These are phyloP conservation scores for Trichaptum fuscoviolaceum DNA, from an alignment of 768 basidiomycete species.

Conservation along the genomic window DNA sequence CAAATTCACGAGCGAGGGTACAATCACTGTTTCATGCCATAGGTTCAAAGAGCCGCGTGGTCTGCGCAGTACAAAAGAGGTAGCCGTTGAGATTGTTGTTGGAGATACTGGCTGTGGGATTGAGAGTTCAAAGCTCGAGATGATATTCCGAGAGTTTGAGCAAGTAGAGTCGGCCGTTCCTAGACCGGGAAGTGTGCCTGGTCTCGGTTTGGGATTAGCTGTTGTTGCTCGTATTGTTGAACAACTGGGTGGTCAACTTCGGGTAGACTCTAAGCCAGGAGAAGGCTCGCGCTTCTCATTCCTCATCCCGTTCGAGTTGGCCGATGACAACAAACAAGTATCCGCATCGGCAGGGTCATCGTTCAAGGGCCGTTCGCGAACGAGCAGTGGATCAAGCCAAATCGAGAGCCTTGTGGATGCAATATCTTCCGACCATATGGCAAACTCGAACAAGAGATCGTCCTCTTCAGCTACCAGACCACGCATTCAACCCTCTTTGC, in stretches of 20 bases:
- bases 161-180: constrained; percentile 56
- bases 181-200: constrained; percentile 30
- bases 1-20: constrained; percentile 63
- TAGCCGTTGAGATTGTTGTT: constrained; percentile 64
- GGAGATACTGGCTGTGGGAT: constrained; percentile 75
- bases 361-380: constrained; percentile 19
- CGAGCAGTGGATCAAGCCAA: constrained; percentile 27
- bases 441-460: background rate
- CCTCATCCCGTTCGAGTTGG: constrained; percentile 55
- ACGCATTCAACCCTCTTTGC: background rate
- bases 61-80: constrained; percentile 37
- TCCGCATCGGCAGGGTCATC: constrained; percentile 15
- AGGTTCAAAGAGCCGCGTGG: constrained; percentile 47
- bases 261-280: constrained; percentile 65
- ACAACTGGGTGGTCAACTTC: constrained; percentile 72
- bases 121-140: constrained; percentile 55
- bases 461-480: background rate
- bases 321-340: constrained; percentile 15
- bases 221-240: constrained; percentile 78
- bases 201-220: constrained; percentile 69
- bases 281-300: constrained; percentile 71
- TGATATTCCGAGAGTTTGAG: constrained; percentile 77
- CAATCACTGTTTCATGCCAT: constrained; percentile 54
- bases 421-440: constrained; percentile 33
- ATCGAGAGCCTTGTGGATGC: constrained; percentile 47